These are phyloP conservation scores for Plectosphaerella plurivora DNA, from an alignment of 2,329 filamentous ascomycete genomes.

Conservation along the genomic window DNA sequence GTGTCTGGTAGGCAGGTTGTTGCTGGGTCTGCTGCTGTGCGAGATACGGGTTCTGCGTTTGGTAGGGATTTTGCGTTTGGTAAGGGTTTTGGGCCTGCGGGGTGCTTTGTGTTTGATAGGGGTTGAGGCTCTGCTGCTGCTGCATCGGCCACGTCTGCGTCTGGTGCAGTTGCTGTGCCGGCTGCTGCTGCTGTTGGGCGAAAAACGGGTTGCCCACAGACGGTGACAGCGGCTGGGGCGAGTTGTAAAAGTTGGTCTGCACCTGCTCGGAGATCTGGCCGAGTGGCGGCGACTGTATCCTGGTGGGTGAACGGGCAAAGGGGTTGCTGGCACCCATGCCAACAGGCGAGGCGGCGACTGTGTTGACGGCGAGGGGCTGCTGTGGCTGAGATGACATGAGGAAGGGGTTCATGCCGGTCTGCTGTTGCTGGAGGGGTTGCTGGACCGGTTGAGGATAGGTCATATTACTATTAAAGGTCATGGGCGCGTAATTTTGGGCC, in stretches of 20 bases:
- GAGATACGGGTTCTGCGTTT: conserved; percentile 19
- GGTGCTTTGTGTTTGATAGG: conserved; percentile 17
- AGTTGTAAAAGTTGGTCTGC: conserved; percentile 36
- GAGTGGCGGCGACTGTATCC: conserved; percentile 43
- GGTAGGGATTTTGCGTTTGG: conserved; percentile 17
- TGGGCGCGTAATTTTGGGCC: conserved; percentile 32
- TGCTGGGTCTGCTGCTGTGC: too few species aligned
- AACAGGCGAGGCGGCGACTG: conserved; percentile 23
- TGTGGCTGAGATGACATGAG: conserved; percentile 30
- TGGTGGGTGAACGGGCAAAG: conserved; percentile 43
- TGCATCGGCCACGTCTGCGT: conserved; percentile 15
- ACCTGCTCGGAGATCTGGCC: conserved; percentile 50
- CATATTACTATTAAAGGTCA: conserved; percentile 37
- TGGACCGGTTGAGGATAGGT: conserved; percentile 32
- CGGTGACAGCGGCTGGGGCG: conserved; percentile 17
- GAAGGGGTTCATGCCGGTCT: conserved; percentile 49
- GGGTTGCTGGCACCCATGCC: conserved; percentile 36
- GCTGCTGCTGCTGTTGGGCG: conserved; percentile 18
- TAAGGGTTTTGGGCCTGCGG: conserved; percentile 16
- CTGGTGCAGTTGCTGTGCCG: conserved; percentile 23
- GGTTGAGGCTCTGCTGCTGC: conserved; percentile 18
- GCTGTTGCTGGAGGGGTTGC: conserved; percentile 26
- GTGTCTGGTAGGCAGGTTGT: too few species aligned
- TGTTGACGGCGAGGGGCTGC: conserved; percentile 35
- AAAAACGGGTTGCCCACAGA: conserved; percentile 25